Evolutionary conservation across 352 stramenopile species (phyloP), one percentile per base, ranked within the genome.

Genomic region (Lagenidium sp.): DNA sequence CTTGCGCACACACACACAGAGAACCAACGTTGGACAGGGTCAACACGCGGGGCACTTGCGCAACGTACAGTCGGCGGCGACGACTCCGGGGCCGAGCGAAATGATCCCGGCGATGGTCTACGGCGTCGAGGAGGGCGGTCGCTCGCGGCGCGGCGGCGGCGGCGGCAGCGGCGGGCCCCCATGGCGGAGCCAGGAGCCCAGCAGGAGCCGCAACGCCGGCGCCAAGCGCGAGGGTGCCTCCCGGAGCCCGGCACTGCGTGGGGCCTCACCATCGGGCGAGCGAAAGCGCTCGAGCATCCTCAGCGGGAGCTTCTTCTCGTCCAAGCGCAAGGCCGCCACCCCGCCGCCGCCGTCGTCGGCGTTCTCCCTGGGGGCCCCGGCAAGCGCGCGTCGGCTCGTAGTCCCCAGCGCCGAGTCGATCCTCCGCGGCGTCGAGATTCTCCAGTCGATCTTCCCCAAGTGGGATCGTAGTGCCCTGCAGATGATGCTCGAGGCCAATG

Each of bases 401-500:
- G 50, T 54, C n/a, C 68, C 74, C 5, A 77, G 52, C 24, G 45
- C 64, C 8, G 67, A 64, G 20, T 67, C 75, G 1, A 63, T 85
- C 32, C 67, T 55, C 3, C 72, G 74, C 10, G 72, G 72, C 7
- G 66, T 88, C 0, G 74, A 84, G 41, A 86, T 90, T 31, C 43
- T 93, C 32, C 61, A 72, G 40, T 83, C 74, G 10, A 90, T 93
- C 37, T 93, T 93, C 57, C 80, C 77, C 2, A 79, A 71, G 24
- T 93, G 80, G 80, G 80, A 93, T 38, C 42, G 53, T 11, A 63
- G 63, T 41, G 66, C 75, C 19, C 38, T 93, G 48, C 63, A 79
- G 16, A 66, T 85, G 21, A 63, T 93, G 44, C 63, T 93, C 16
- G 80, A 90, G 35, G 65, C 65, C 11, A 84, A 88, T 46, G 65